Evolutionary conservation across 192 early-diverging fungal genomes (phyloP).

Genomic region (Linnemannia schmuckeri): DNA sequence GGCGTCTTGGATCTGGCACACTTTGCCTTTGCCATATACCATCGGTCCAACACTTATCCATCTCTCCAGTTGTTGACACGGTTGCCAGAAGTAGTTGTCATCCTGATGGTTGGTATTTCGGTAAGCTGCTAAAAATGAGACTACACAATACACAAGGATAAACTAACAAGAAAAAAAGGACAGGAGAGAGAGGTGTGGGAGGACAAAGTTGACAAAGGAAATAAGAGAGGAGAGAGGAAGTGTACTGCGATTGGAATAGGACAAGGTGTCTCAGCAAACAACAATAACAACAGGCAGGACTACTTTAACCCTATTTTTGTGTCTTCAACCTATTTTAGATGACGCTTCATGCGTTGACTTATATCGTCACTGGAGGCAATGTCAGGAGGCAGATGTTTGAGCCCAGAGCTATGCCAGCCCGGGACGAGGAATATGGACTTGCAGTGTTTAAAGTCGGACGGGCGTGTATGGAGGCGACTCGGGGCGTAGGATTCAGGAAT

Average conservation of each 20-base stretch:
- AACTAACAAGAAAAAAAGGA: background rate
- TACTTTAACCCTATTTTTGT: background rate
- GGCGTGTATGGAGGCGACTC: slow-evolving; percentile 62
- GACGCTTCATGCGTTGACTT: slow-evolving; percentile 52
- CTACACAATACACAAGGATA: background rate
- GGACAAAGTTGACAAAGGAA: background rate
- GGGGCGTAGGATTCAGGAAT: slow-evolving; percentile 59
- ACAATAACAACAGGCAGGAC: background rate
- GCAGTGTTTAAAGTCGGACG: slow-evolving; percentile 63
- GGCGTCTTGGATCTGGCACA: slow-evolving; percentile 58
- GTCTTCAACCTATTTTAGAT: slow-evolving; percentile 21
- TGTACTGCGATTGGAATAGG: background rate
- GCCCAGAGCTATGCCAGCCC: slow-evolving; percentile 47
- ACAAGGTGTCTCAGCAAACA: background rate
- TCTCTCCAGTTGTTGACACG: slow-evolving; percentile 57
- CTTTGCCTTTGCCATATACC: slow-evolving; percentile 54
- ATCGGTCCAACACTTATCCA: slow-evolving; percentile 53
- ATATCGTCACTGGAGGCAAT: slow-evolving; percentile 59
- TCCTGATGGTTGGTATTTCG: slow-evolving; percentile 58
- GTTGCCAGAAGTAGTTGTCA: slow-evolving; percentile 60
- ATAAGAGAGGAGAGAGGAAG: background rate
- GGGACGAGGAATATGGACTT: slow-evolving; percentile 59
- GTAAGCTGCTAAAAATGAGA: slow-evolving; percentile 14
- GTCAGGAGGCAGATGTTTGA: slow-evolving; percentile 63
- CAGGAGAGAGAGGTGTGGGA: background rate